Base-by-base conservation (phyloP, 805 yeast species). In the Ogataea angusta region DNA sequence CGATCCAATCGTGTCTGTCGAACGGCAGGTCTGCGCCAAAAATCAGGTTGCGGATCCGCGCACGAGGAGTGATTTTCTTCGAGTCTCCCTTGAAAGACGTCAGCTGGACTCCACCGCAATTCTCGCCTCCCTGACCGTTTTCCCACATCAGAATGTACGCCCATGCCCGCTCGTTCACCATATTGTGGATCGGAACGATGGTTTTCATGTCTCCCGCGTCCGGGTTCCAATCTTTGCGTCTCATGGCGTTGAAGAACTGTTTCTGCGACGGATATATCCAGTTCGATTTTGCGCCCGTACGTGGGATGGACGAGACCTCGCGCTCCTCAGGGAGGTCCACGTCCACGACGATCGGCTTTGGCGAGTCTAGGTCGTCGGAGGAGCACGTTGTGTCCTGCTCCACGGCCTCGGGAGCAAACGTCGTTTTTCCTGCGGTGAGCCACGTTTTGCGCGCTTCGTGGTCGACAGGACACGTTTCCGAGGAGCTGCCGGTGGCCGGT, bases 221-320 rank as follows among this genome's bases (percentile, higher is more conserved):
- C 2, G 98, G 96, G 38, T 80, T 73, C 89, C 95, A 87, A 42
- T 86, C 76, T 57, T 91, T 91, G 35, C 98, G 76, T 51, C 77
- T 70, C 98, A 91, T 93, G 8, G 97, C 96, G 43, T 88, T 93
- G 61, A 70, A 91, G 58, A 91, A 91, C 68, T 91, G 97, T 59
- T 86, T 85, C 60, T 91, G 95, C 4, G 96, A 86, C 7, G 99
- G 99, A 59, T 91, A 91, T 2, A 91, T 73, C 99, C 99, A 91
- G 65, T 90, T 85, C 0, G 72, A 53, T 12, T 70, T 70, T 1
- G 76, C 57, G 3, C 76, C 82, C 1, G 95, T 83, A 37, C 95
- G 68, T 34, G 96, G 97, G 30, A 90, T 90, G 3, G 95, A 75
- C 8, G 90, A 80, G 4, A 84, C 64, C 52, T 82, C 91, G 46